Base-by-base conservation (phyloP, 108 stramenopile species). In the Phaeodactylum tricornutum region DNA sequence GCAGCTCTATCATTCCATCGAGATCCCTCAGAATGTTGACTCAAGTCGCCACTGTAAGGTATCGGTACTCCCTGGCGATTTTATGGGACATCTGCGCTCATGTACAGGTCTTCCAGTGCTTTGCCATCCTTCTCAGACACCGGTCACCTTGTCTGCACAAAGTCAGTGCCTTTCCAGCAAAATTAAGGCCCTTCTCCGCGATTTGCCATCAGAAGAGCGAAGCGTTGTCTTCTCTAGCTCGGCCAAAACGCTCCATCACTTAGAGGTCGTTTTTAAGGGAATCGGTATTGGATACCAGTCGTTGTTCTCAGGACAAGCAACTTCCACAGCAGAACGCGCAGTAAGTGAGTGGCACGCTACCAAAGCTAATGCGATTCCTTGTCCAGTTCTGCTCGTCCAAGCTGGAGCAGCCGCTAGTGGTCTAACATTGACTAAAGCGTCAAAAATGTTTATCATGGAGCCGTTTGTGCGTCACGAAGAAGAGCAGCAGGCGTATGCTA, bases 371-470 rank as follows among this genome's bases (percentile, higher is more conserved):
- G 55, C 31, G 6, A n/a, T n/a, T n/a, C n/a, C n/a, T n/a, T n/a
- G n/a, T n/a, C n/a, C n/a, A n/a, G 65, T 67, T 3, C 34, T 78
- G 11, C 31, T 78, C 22, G 58, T 78, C 22, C 77, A 78, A 50
- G 65, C 69, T 32, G 77, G 77, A 7, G 77, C 72, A 7, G 77
- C 77, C 6, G 72, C 77, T 4, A 46, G 55, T 44, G 85, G 85
- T 5, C 58, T 87, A 17, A 87, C 79, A 11, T 42, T 87, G 29
- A 80, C 78, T 8, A 61, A 47, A 0, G 80, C 85, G 6, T 57
- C 51, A 9, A 74, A 69, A 37, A 63, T 87, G 44, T 74, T 83
- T 48, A 35, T 87, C 27, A 26, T 87, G 47, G 81, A 87, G 47
- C 86, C 86, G 0, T 70, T 76, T 59, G 29, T 56, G n/a, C 44